These are phyloP conservation scores for Xerocomus spinulosus DNA, from an alignment of 768 basidiomycete species.

Conservation along the genomic window DNA sequence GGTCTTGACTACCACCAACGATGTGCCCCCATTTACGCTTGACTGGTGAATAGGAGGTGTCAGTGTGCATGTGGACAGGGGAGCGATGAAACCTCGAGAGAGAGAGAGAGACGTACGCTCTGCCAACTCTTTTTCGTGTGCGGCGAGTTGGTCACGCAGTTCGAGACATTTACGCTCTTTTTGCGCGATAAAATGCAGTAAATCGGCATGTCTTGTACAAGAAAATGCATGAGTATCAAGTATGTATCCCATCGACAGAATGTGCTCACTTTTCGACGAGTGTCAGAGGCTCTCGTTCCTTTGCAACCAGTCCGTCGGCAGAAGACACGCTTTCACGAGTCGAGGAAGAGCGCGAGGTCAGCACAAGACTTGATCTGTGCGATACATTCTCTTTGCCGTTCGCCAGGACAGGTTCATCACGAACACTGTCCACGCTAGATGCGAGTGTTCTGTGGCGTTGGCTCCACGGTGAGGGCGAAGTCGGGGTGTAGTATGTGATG, in stretches of 20 bases:
- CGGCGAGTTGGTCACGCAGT: conserved; percentile 65
- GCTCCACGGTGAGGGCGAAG: conserved; percentile 24
- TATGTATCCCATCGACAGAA: background rate
- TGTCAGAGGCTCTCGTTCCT: conserved; percentile 47
- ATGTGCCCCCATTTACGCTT: conserved; percentile 86
- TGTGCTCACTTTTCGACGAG: conserved; percentile 64
- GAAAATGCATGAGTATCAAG: background rate
- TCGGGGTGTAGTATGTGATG: conserved; percentile 26
- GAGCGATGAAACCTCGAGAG: background rate
- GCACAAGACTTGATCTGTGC: conserved; percentile 19
- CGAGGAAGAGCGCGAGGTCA: conserved; percentile 12
- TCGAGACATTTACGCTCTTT: conserved; percentile 84
- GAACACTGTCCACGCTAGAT: background rate
- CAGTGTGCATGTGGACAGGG: background rate
- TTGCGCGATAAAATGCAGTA: conserved; percentile 81
- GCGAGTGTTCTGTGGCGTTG: conserved; percentile 10
- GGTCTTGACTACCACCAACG: conserved; percentile 48
- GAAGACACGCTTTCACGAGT: conserved; percentile 18
- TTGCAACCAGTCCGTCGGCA: conserved; percentile 2
- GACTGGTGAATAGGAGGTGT: conserved; percentile 36
- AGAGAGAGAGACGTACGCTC: conserved; percentile 37
- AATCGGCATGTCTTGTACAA: conserved; percentile 61
- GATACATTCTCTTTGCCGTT: conserved; percentile 13
- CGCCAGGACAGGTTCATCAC: background rate
- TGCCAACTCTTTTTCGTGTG: conserved; percentile 68